Conservation (phyloP, 2,329 filamentous ascomycete genomes). For the Colletotrichum salicis region DNA sequence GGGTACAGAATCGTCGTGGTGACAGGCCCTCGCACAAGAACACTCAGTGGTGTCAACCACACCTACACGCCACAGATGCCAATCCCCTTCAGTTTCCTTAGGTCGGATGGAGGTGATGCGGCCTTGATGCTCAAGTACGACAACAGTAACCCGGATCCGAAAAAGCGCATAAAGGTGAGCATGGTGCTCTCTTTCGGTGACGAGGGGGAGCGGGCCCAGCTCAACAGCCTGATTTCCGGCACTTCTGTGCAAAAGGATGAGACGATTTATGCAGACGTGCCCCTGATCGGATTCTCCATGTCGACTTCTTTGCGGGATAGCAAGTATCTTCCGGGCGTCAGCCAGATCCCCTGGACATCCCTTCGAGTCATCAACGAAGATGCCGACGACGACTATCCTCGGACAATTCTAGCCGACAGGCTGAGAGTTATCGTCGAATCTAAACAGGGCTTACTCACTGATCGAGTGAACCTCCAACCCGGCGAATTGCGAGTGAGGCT, state of each 20-base stretch:
- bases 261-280: slow-evolving; percentile 75
- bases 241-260: slow-evolving; percentile 76
- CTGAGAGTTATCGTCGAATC: slow-evolving; percentile 81
- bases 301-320: slow-evolving; percentile 61
- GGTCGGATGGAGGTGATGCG: slow-evolving; percentile 75
- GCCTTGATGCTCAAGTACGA: slow-evolving; percentile 78
- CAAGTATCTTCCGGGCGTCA: slow-evolving; percentile 61
- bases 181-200: slow-evolving; percentile 84
- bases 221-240: slow-evolving; percentile 80
- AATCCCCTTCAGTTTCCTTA: slow-evolving; percentile 81
- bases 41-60: slow-evolving; percentile 80
- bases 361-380: slow-evolving; percentile 79
- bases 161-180: slow-evolving; percentile 61
- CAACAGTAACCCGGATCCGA: slow-evolving; percentile 61
- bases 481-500: slow-evolving; percentile 77
- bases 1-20: slow-evolving; percentile 83
- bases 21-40: slow-evolving; percentile 81
- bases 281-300: slow-evolving; percentile 73
- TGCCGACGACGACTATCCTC: slow-evolving; percentile 69
- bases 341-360: slow-evolving; percentile 71
- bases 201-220: slow-evolving; percentile 73
- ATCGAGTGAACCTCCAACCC: slow-evolving; percentile 83
- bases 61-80: slow-evolving; percentile 72
- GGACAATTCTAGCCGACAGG: slow-evolving; percentile 80
- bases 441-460: slow-evolving; percentile 80